Conservation (phyloP, 179 eudicot genomes). For the Sideroxylon spinosum region DNA sequence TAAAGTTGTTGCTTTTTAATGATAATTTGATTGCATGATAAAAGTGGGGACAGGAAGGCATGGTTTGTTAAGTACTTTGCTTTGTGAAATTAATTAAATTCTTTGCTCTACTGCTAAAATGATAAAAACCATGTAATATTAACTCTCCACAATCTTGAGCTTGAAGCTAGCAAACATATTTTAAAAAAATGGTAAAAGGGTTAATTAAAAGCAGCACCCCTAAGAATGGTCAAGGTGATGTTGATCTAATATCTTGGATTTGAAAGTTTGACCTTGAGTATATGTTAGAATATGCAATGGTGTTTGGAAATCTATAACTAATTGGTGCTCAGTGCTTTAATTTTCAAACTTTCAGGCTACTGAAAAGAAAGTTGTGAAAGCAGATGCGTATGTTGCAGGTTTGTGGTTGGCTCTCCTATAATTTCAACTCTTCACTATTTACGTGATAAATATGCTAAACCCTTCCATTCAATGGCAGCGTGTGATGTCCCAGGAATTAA, state of each 20-base stretch:
- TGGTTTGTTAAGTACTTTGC: neutral
- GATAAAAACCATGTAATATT: neutral
- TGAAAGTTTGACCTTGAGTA: neutral
- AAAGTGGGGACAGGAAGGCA: neutral
- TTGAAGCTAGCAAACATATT: neutral
- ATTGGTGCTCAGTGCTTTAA: no score
- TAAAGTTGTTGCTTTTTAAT: neutral
- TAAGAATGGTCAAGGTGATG: neutral
- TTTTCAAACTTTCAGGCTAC: slow-evolving; percentile 64
- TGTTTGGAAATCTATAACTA: neutral
- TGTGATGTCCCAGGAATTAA: slow-evolving; percentile 99
- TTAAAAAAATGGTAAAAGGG: neutral
- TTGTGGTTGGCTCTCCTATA: slow-evolving; percentile 13
- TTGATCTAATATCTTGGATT: neutral
- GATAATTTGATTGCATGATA: neutral
- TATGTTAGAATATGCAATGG: neutral
- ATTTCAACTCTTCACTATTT: neutral
- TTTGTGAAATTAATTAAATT: neutral
- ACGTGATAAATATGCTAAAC: neutral
- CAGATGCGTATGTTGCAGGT: slow-evolving; percentile 99
- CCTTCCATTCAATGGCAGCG: slow-evolving; percentile 46
- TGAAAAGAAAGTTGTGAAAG: slow-evolving; percentile 75
- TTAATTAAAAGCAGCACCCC: neutral
- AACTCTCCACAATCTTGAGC: neutral
- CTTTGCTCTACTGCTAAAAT: neutral